Evolutionary conservation across 2,329 filamentous ascomycete species (phyloP).

Genomic region (Chrysoporthe cubensis): DNA sequence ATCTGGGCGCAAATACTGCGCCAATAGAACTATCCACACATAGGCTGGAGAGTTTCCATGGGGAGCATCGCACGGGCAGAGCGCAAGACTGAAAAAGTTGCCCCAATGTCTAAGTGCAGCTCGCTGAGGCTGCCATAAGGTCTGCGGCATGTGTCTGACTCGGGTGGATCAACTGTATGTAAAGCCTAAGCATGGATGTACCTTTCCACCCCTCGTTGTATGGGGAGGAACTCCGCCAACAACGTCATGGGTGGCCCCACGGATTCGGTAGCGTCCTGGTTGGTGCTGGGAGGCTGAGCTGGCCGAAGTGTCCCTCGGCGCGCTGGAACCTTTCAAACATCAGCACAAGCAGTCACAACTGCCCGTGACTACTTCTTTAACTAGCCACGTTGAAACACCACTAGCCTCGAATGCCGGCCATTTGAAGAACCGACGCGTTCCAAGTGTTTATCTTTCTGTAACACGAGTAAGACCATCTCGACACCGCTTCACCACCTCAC

Average conservation of each 20-base stretch:
- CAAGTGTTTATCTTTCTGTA: not conserved
- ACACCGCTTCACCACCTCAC: not conserved
- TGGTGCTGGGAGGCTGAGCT: conserved; percentile 7
- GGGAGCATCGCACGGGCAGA: not conserved
- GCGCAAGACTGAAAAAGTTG: not conserved
- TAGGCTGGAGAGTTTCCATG: not conserved
- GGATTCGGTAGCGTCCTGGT: not conserved
- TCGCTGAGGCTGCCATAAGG: not conserved
- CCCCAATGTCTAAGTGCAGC: not conserved
- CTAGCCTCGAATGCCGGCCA: conserved; percentile 8
- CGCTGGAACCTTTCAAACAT: conserved; percentile 5
- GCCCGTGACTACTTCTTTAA: not conserved
- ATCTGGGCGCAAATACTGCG: not conserved
- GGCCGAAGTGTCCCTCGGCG: conserved; percentile 9
- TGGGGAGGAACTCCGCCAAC: not conserved
- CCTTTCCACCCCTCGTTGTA: not conserved
- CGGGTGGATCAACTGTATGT: not conserved
- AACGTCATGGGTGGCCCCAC: conserved; percentile 11
- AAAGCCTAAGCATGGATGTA: not conserved
- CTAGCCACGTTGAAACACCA: conserved; percentile 6
- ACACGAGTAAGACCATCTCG: not conserved
- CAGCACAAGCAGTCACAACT: conserved; percentile 7
- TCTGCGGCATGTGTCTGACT: conserved; percentile 4
- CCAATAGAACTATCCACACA: not conserved
- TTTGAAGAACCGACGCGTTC: not conserved